Evolutionary conservation across 495 filamentous ascomycete genomes (phyloP).

Genomic region (Aspergillus sclerotiicarbonarius): DNA sequence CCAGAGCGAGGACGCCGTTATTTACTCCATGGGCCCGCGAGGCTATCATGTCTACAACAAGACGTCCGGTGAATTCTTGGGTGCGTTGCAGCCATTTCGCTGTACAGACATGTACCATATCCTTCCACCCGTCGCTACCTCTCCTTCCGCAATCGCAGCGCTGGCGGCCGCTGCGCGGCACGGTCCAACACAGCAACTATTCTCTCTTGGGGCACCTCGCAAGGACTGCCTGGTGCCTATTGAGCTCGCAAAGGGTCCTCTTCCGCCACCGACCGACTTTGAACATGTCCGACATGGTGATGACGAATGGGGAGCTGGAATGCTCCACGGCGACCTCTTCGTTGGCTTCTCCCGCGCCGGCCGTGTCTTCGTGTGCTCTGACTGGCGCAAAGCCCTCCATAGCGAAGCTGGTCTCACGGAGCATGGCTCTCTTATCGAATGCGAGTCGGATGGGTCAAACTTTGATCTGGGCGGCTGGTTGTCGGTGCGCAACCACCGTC

Average conservation of each 20-base stretch:
- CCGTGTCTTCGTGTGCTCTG: slow-evolving; percentile 37
- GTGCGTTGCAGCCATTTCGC: slow-evolving; percentile 28
- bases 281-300: slow-evolving; percentile 29
- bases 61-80: slow-evolving; percentile 27
- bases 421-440: slow-evolving; percentile 33
- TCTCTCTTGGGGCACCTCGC: slow-evolving; percentile 15
- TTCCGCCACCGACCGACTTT: slow-evolving; percentile 25
- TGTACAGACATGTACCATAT: slow-evolving; percentile 34
- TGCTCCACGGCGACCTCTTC: slow-evolving; percentile 36
- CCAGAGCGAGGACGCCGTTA: slow-evolving; percentile 35
- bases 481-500: slow-evolving; percentile 37
- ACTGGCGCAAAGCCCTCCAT: slow-evolving; percentile 38
- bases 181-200: slow-evolving; percentile 13
- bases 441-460: slow-evolving; percentile 33
- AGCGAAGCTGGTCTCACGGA: slow-evolving; percentile 16
- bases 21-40: slow-evolving; percentile 38
- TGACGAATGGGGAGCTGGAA: slow-evolving; percentile 43
- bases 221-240: slow-evolving; percentile 29
- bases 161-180: slow-evolving; percentile 21
- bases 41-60: slow-evolving; percentile 39
- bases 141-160: slow-evolving; percentile 16
- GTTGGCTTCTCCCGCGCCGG: slow-evolving; percentile 40
- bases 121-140: slow-evolving; percentile 18
- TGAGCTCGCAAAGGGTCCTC: slow-evolving; percentile 25
- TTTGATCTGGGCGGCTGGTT: slow-evolving; percentile 44